Base-by-base conservation (phyloP, 768 basidiomycete species). In the Boletales sp. region DNA sequence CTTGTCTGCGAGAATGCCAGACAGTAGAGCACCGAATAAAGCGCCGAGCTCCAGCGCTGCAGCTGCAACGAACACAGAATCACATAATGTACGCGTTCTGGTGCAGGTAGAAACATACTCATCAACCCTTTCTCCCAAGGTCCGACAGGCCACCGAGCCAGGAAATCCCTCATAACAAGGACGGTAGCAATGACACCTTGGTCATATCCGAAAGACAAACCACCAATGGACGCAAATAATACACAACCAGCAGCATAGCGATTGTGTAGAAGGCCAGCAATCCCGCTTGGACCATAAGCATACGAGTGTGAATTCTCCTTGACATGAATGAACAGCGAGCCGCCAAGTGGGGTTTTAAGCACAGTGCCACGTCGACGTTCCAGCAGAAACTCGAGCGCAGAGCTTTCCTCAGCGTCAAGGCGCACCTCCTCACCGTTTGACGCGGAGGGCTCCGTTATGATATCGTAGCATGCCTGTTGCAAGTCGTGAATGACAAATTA, bases 131-230 rank as follows among this genome's bases (percentile, higher is more conserved):
- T 84, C 69, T 90, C 81, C 69, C 85, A 73, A 0, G 88, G 77
- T 6, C 82, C 81, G 3, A 88, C 69, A 5, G 84, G 85, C 82
- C 86, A 92, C 9, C 81, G 75, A 43, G 68, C 56, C 24, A 79
- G 55, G 56, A 92, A 92, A 57, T 89, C 84, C 36, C 74, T 70
- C 89, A 91, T 91, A 12, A 91, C 87, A 12, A 92, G 75, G 13
- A 92, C 82, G 63, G 91, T 92, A 3, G 90, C 86, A 55, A 92
- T 89, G 48, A 90, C 89, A 34, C 88, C 88, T 61, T 90, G 88
- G 58, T 90, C 88, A 60, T 90, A 90, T 9, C 88, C 88, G 65
- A 90, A 90, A 13, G 84, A 81, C 48, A 90, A 62, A 0, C 87
- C 87, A 2, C 88, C 88, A 57, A 90, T 79, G 10, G 83, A 86